These are phyloP conservation scores for Lyophyllum semitale DNA, from an alignment of 768 basidiomycete genomes.

Conservation along the genomic window DNA sequence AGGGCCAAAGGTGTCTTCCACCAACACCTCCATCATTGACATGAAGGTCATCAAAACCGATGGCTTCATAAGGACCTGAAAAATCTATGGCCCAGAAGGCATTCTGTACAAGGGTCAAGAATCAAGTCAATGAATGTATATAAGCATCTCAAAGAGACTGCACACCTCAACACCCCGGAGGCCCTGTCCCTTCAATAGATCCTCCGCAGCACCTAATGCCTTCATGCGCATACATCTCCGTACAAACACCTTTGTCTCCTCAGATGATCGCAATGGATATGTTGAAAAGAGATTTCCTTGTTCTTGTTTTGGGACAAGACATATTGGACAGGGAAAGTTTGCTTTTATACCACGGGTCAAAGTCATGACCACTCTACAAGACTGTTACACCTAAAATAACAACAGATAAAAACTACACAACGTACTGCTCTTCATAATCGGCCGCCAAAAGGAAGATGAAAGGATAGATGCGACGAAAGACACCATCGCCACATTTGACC, in stretches of 20 bases:
- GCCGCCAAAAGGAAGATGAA: not conserved
- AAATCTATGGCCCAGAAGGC: too few species aligned
- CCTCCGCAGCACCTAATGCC: not conserved
- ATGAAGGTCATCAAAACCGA: too few species aligned
- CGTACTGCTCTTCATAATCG: not conserved
- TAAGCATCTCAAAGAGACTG: too few species aligned
- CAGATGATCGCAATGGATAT: not conserved
- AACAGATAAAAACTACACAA: not conserved
- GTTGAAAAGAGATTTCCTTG: not conserved
- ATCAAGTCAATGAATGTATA: too few species aligned
- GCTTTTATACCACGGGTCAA: not conserved
- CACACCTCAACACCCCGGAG: not conserved
- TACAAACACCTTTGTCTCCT: not conserved
- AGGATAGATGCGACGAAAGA: not conserved
- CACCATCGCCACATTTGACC: too few species aligned
- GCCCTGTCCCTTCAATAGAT: not conserved
- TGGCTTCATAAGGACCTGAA: too few species aligned
- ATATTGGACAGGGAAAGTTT: not conserved
- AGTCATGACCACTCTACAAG: not conserved
- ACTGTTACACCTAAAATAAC: not conserved
- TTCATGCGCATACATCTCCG: not conserved
- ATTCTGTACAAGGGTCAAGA: too few species aligned
- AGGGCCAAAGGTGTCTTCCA: too few species aligned
- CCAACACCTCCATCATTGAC: too few species aligned
- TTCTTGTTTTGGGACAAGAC: not conserved